phyloP scores from a whole-genome alignment of 139 green algal species.

The Pleodorina starrii region DNA sequence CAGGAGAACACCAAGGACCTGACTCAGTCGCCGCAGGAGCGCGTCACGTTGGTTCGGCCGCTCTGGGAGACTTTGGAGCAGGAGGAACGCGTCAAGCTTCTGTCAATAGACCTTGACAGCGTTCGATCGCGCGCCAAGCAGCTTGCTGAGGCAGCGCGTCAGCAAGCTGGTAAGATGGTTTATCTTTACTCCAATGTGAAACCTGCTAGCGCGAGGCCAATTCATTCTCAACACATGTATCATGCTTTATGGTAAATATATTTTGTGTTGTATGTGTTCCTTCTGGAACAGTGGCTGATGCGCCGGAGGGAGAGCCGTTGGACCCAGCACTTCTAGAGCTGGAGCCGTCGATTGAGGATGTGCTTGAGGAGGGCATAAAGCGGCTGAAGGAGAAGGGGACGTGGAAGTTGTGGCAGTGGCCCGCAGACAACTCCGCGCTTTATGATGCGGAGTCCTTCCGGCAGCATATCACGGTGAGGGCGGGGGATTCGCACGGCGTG shows the following conservation, averaged over 20 bases:
- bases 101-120: constrained; percentile 73
- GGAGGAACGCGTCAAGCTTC: constrained; percentile 71
- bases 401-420: constrained; percentile 70
- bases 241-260: not conserved
- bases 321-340: constrained; percentile 36
- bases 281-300: constrained; percentile 39
- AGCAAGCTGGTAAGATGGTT: constrained; percentile 57
- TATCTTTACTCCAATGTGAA: too few species aligned
- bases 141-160: constrained; percentile 51
- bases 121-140: constrained; percentile 67
- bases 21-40: constrained; percentile 70
- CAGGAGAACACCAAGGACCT: constrained; percentile 2
- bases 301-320: constrained; percentile 40
- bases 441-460: constrained; percentile 77
- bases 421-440: constrained; percentile 65
- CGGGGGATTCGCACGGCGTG: not conserved
- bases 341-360: constrained; percentile 72
- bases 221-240: too few species aligned
- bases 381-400: constrained; percentile 60
- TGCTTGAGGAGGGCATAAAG: constrained; percentile 78
- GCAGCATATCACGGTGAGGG: constrained; percentile 55
- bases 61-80: constrained; percentile 81
- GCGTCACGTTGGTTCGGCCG: constrained; percentile 75
- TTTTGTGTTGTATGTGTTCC: not conserved
- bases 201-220: too few species aligned